These are phyloP conservation scores for Wickerhamomyces hampshirensis DNA, from an alignment of 805 yeast species.

Conservation along the genomic window DNA sequence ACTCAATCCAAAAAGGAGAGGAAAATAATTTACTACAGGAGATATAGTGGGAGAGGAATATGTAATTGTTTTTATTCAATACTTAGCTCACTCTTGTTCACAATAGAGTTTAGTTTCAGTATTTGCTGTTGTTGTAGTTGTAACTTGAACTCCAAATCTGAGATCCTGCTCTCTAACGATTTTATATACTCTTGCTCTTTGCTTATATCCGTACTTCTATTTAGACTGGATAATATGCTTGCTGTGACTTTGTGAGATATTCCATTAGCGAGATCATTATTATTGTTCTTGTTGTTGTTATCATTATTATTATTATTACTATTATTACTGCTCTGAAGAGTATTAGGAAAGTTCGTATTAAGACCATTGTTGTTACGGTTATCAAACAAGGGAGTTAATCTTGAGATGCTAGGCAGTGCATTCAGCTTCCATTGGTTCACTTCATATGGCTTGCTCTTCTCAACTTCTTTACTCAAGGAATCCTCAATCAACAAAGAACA, in stretches of 20 bases:
- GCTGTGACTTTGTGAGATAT: too few relatives aligned
- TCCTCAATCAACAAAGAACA: slow-evolving; percentile 20
- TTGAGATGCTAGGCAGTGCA: slow-evolving; percentile 7
- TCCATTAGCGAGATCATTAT: too few relatives aligned
- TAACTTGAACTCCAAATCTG: slow-evolving; percentile 15
- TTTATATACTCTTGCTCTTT: slow-evolving; percentile 17
- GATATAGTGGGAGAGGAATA: too few relatives aligned
- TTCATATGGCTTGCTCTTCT: slow-evolving; percentile 5
- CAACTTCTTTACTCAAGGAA: not conserved
- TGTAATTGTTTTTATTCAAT: too few relatives aligned
- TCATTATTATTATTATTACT: slow-evolving; percentile 1
- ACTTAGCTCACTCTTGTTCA: not conserved
- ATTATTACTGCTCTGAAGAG: too few relatives aligned
- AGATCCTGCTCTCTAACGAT: slow-evolving; percentile 19
- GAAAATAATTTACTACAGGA: too few relatives aligned
- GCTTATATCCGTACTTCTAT: not conserved
- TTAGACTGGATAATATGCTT: too few relatives aligned
- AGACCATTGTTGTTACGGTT: not conserved
- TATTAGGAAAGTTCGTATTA: too few relatives aligned
- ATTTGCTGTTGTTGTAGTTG: not conserved
- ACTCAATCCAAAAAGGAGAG: too few relatives aligned
- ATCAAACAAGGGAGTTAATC: not conserved
- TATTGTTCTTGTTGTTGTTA: not conserved
- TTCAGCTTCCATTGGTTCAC: slow-evolving; percentile 12
- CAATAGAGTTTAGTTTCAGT: too few relatives aligned